Conservation (phyloP, 2,329 filamentous ascomycete genomes). For the Neonectria magnoliae region DNA sequence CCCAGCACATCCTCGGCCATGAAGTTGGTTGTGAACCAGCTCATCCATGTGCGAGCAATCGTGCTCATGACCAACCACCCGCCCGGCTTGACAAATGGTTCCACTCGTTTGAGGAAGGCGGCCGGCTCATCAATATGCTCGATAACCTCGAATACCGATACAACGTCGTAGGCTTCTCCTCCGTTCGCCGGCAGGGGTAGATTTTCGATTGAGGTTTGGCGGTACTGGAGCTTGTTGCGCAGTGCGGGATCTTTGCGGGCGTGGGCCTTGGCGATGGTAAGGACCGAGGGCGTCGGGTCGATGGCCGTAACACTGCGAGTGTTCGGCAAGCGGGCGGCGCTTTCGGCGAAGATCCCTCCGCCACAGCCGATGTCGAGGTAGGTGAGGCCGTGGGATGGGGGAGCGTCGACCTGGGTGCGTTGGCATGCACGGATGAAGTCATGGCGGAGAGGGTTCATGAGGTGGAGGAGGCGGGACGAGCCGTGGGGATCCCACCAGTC, state of each 20-base stretch:
- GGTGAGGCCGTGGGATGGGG: constrained; percentile 56
- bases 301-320: constrained; percentile 77
- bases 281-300: constrained; percentile 79
- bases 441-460: constrained; percentile 98
- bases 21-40: constrained; percentile 92
- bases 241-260: constrained; percentile 78
- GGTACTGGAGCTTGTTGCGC: constrained; percentile 72
- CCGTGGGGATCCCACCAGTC: constrained; percentile 98
- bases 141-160: constrained; percentile 92
- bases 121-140: constrained; percentile 87
- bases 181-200: constrained; percentile 56
- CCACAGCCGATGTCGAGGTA: constrained; percentile 96
- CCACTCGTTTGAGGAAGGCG: constrained; percentile 76
- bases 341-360: constrained; percentile 95
- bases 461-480: constrained; percentile 88
- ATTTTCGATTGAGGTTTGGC: constrained; percentile 80
- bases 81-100: constrained; percentile 84
- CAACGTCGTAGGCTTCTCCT: constrained; percentile 74
- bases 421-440: constrained; percentile 86
- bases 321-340: constrained; percentile 73
- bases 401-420: constrained; percentile 56
- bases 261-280: constrained; percentile 80
- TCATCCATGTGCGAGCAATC: constrained; percentile 88
- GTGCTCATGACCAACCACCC: constrained; percentile 95
- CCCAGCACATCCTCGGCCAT: constrained; percentile 88